Evolutionary conservation across 2,329 filamentous ascomycete genomes (phyloP).

Genomic region (Hymenoscyphus infarciens): DNA sequence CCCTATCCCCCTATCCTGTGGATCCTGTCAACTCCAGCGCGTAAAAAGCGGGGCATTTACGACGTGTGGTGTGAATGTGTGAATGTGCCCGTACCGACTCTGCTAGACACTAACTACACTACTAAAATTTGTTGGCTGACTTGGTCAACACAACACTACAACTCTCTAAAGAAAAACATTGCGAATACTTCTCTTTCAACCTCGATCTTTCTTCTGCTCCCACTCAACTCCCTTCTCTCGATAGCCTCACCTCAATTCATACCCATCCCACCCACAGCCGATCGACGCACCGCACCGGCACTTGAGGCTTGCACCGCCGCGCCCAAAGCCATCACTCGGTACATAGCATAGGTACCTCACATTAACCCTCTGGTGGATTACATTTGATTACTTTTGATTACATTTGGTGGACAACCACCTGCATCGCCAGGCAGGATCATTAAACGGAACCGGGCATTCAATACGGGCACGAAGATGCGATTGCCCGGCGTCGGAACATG

Average conservation of each 20-base stretch:
- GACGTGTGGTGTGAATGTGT: no score
- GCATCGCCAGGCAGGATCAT: not conserved
- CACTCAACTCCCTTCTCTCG: not conserved
- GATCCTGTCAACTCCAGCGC: no score
- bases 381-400: no score
- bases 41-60: no score
- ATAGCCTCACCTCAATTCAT: not conserved
- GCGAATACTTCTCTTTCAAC: not conserved
- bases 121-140: not conserved
- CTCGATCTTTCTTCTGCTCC: not conserved
- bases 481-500: not conserved
- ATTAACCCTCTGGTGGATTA: not conserved
- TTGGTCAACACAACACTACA: not conserved
- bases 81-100: no score
- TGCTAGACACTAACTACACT: not conserved
- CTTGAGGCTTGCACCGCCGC: not conserved
- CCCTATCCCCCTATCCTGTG: no score
- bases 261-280: not conserved
- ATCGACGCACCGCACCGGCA: not conserved
- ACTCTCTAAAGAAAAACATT: not conserved
- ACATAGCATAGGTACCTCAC: not conserved
- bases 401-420: no score
- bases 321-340: not conserved
- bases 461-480: conserved; percentile 1
- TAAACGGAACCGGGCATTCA: not conserved